Evolutionary conservation across 1,284 basidiomycete species (phyloP).

Genomic region (Xanthoconium separans): DNA sequence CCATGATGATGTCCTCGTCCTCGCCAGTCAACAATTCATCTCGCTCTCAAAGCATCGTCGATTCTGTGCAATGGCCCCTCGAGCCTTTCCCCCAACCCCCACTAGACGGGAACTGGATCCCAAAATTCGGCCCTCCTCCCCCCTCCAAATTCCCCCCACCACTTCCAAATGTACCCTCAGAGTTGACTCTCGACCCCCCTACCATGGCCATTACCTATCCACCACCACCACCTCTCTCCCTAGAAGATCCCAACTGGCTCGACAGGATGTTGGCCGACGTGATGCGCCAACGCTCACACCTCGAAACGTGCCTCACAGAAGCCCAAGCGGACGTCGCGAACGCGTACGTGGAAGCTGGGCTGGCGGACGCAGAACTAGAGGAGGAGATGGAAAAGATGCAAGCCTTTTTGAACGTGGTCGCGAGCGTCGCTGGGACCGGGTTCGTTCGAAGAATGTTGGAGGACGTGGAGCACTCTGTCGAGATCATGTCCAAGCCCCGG

Average conservation of each 20-base stretch:
- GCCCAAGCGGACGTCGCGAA: conserved; percentile 17
- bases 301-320: conserved; percentile 17
- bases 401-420: conserved; percentile 25
- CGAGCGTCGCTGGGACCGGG: conserved; percentile 25
- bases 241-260: conserved; percentile 28
- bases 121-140: conserved; percentile 16
- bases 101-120: conserved; percentile 24
- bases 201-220: conserved; percentile 28
- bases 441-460: conserved; percentile 29
- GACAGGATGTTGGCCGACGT: conserved; percentile 26
- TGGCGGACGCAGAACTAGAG: conserved; percentile 28
- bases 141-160: conserved; percentile 21
- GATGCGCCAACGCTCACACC: conserved; percentile 25
- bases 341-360: conserved; percentile 25
- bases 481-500: conserved; percentile 14
- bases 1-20: too few relatives aligned
- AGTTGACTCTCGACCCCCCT: conserved; percentile 20
- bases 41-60: background rate
- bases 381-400: conserved; percentile 26
- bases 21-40: background rate
- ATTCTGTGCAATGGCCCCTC: conserved; percentile 24
- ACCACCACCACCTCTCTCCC: conserved; percentile 20
- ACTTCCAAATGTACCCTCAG: conserved; percentile 10
- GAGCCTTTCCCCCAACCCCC: conserved; percentile 30
- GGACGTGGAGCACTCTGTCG: conserved; percentile 14